phyloP scores from a whole-genome alignment of 768 basidiomycete species.

The Suillus bovinus region DNA sequence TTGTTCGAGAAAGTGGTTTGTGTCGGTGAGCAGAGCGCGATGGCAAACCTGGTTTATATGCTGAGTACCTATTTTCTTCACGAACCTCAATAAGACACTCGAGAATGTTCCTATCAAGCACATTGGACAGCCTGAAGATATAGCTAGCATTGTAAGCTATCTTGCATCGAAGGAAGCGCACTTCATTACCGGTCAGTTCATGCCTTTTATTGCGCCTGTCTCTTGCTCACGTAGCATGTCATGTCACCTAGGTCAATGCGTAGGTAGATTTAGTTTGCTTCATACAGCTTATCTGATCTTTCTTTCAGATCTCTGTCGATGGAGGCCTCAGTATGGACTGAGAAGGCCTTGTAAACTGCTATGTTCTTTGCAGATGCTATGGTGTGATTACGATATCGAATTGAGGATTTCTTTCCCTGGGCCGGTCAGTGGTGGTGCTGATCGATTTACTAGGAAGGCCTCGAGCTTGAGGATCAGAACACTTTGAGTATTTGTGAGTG shows the following conservation, averaged over 20 bases:
- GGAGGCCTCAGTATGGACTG: too few species aligned
- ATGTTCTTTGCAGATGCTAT: too few species aligned
- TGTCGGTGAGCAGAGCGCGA: conserved; percentile 18
- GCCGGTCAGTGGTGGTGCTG: too few species aligned
- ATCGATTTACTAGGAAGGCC: too few species aligned
- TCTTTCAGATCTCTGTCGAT: too few species aligned
- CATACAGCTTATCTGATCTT: background rate
- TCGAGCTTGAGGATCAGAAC: background rate
- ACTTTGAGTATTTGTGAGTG: background rate
- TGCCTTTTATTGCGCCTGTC: background rate
- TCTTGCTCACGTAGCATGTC: background rate
- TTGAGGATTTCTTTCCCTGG: too few species aligned
- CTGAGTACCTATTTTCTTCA: conserved; percentile 4
- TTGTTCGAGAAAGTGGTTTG: conserved; percentile 21
- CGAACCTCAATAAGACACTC: conserved; percentile 12
- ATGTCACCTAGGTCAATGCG: conserved; percentile 16
- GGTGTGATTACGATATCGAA: too few species aligned
- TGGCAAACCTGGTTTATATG: conserved; percentile 1
- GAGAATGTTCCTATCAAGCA: conserved; percentile 17
- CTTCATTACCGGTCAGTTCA: conserved; percentile 34
- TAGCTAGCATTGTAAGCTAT: conserved; percentile 36
- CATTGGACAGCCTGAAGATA: conserved; percentile 29
- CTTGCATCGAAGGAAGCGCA: conserved; percentile 35
- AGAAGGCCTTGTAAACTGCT: too few species aligned
- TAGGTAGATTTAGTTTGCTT: conserved; percentile 5